Base-by-base conservation (phyloP, 2,329 filamentous ascomycete genomes). In the Fusarium graminum region DNA sequence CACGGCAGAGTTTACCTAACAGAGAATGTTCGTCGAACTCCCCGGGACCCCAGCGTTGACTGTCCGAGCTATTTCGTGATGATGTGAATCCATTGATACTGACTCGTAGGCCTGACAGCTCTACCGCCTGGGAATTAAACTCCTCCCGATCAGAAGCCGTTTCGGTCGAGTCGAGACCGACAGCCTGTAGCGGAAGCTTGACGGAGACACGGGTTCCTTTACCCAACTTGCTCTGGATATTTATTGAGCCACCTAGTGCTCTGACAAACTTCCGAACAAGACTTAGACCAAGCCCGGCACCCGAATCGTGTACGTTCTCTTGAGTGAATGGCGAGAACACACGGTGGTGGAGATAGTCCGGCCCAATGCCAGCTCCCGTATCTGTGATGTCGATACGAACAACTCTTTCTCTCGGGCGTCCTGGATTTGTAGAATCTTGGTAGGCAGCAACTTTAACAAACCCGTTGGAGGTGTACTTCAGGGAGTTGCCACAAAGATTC, bases 291-390 rank as follows among this genome's bases (percentile, higher is more conserved):
- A 92, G 79, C 0, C 90, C 89, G 0, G 86, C 85, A 0, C 90
- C 89, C 0, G 85, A 82, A 0, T 84, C 80, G 4, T 91, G 76
- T 0, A 79, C 75, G 45, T 90, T 82, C 68, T 92, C 90, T 67
- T 92, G 89, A 0, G 81, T 75, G 60, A 91, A 91, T 0, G 88
- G 86, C 0, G 82, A 85, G 69, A 89, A 92, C 0, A 91, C 74
- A 13, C 83, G 81, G 12, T 86, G 82, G 14, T 83, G 80, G 22
- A 91, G 77, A 67, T 87, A 92, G 9, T 90, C 86, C 13, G 85
- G 79, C 0, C 83, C 83, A 22, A 92, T 92, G 2, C 90, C 90
- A 45, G 81, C 83, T 2, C 90, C 90, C 0, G 89, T 89, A 67
- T 92, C 90, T 0, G 80, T 78, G 4, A 92, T 82, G 0, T 80